Percentiles rank a stretch among this genome's conserved stretches.
Evolutionary conservation across 768 basidiomycete species (phyloP).

Genomic region (Mrakia frigida): DNA sequence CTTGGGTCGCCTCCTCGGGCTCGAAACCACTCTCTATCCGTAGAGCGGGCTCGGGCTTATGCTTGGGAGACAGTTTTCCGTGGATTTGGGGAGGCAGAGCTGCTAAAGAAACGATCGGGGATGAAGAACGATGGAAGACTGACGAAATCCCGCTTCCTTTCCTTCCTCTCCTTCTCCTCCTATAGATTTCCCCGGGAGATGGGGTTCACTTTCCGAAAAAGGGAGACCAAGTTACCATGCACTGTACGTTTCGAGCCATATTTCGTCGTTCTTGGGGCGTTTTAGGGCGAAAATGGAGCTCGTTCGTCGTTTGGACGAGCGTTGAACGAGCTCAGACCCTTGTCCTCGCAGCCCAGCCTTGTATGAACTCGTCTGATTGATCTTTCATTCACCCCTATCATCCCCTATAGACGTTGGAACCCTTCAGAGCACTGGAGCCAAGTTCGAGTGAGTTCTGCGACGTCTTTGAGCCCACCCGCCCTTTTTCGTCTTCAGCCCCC

Average conservation of each 20-base stretch:
- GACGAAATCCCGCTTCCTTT: too few species aligned
- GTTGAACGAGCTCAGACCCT: too few species aligned
- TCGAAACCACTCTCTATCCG: too few species aligned
- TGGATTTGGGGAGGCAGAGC: not conserved
- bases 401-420: conserved; percentile 20
- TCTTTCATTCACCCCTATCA: too few species aligned
- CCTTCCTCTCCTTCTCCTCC: not conserved
- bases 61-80: not conserved
- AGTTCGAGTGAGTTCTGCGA: conserved; percentile 20
- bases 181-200: conserved; percentile 24
- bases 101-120: not conserved
- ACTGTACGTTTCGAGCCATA: not conserved
- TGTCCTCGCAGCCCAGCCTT: too few species aligned
- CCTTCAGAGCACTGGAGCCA: conserved; percentile 25
- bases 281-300: too few species aligned
- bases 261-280: too few species aligned
- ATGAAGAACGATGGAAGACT: not conserved
- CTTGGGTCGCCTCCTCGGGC: too few species aligned
- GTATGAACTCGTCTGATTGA: too few species aligned
- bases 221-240: conserved; percentile 21
- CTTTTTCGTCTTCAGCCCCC: too few species aligned
- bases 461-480: not conserved
- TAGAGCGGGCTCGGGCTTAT: not conserved
- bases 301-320: too few species aligned
- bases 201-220: not conserved